Conservation (phyloP, 106 monocot species). For the Iris macrosiphon region DNA sequence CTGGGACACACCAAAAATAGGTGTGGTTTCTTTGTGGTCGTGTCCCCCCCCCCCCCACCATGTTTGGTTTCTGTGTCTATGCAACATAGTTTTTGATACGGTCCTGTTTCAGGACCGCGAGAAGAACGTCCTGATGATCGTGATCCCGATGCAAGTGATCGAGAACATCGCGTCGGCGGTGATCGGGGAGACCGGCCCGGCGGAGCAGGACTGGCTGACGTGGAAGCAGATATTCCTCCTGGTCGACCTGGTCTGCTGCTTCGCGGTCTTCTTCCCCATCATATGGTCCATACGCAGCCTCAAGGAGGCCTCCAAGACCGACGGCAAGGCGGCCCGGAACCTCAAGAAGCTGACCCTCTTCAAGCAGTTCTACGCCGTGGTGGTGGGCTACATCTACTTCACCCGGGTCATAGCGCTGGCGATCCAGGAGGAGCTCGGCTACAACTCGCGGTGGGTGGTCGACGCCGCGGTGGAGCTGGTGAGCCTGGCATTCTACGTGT, state of each 20-base stretch:
- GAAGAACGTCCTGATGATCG: slow-evolving; percentile 46
- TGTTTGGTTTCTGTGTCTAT: too few species aligned
- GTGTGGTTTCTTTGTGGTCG: too few species aligned
- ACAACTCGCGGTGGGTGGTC: slow-evolving; percentile 21
- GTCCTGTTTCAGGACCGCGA: slow-evolving; percentile 28
- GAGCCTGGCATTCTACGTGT: slow-evolving; percentile 29
- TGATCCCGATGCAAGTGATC: slow-evolving; percentile 46
- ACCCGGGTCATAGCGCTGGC: slow-evolving; percentile 23
- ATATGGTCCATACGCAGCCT: slow-evolving; percentile 44
- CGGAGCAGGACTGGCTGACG: slow-evolving; percentile 16
- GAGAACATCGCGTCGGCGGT: slow-evolving; percentile 40
- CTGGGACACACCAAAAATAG: too few species aligned
- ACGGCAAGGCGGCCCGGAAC: slow-evolving; percentile 47
- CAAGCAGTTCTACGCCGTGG: slow-evolving; percentile 46
- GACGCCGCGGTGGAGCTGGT: slow-evolving; percentile 14
- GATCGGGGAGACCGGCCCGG: slow-evolving; percentile 34
- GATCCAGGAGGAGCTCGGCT: slow-evolving; percentile 9
- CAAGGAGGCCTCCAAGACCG: slow-evolving; percentile 39
- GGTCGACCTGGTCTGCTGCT: slow-evolving; percentile 41
- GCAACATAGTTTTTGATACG: too few species aligned
- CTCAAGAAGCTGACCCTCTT: slow-evolving; percentile 48
- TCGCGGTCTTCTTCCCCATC: slow-evolving; percentile 44
- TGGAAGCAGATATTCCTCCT: slow-evolving; percentile 46
- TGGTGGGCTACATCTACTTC: slow-evolving; percentile 45
- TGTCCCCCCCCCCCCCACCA: too few species aligned